These are phyloP conservation scores for Dryadomyces quercus-mongolicae DNA, from an alignment of 2,329 filamentous ascomycete genomes.

Conservation along the genomic window DNA sequence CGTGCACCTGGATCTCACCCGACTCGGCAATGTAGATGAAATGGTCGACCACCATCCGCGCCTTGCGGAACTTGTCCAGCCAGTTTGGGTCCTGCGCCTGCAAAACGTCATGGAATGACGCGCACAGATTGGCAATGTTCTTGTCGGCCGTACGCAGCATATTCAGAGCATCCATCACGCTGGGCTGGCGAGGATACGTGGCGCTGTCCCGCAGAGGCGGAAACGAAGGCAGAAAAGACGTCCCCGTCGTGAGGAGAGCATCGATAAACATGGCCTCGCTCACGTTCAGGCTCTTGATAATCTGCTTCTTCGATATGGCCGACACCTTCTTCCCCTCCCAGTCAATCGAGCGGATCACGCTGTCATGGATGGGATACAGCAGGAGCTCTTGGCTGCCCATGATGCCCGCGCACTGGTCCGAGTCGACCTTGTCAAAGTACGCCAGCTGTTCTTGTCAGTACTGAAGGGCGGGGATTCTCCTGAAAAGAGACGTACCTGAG, in stretches of 20 bases:
- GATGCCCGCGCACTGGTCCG: conserved; percentile 59
- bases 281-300: conserved; percentile 57
- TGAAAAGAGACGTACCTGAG: conserved; percentile 50
- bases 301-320: conserved; percentile 51
- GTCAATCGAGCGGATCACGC: conserved; percentile 55
- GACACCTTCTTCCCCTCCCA: conserved; percentile 56
- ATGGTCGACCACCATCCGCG: conserved; percentile 74
- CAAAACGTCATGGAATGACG: conserved; percentile 68
- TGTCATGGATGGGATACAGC: conserved; percentile 70
- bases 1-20: conserved; percentile 67
- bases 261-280: conserved; percentile 68
- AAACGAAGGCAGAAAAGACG: conserved; percentile 65
- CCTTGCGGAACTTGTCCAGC: conserved; percentile 75
- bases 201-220: conserved; percentile 57
- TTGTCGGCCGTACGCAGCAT: conserved; percentile 61
- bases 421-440: conserved; percentile 59
- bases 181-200: conserved; percentile 42
- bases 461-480: too few species aligned
- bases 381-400: conserved; percentile 79
- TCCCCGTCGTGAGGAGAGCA: conserved; percentile 71
- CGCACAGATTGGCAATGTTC: conserved; percentile 60
- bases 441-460: conserved; percentile 45
- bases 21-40: conserved; percentile 68
- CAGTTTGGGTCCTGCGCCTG: conserved; percentile 62
- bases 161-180: conserved; percentile 65